Evolutionary conservation across 306 rosid species (phyloP).

Genomic region (Herpetospermum pedunculosum): DNA sequence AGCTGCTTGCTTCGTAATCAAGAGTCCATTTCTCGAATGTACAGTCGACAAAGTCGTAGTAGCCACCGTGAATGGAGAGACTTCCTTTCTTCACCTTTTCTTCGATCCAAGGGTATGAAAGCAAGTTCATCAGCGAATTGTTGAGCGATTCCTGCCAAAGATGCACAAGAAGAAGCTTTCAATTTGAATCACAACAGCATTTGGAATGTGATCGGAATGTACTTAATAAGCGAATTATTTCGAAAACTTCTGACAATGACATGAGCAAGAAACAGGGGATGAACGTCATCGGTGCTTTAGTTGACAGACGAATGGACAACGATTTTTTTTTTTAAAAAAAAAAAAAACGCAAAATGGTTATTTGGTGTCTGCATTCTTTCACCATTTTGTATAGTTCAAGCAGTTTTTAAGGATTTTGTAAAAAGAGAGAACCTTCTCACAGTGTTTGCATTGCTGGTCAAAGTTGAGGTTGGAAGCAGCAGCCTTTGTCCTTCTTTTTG

Average conservation of each 20-base stretch:
- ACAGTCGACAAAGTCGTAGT: conserved; percentile 79
- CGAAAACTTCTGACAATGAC: neutral
- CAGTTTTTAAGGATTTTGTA: neutral
- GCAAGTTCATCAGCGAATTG: conserved; percentile 61
- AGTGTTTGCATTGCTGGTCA: conserved; percentile 76
- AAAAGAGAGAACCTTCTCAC: conserved; percentile 62
- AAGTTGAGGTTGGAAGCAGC: conserved; percentile 59
- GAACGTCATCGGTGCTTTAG: neutral
- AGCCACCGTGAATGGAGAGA: conserved; percentile 75
- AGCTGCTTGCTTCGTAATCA: conserved; percentile 47
- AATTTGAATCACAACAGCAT: neutral
- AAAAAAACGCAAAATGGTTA: neutral
- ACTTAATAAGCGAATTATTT: neutral
- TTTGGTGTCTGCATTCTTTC: neutral
- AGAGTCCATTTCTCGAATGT: conserved; percentile 97
- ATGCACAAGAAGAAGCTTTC: neutral
- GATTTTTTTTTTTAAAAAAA: too few relatives aligned
- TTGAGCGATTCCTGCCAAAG: conserved; percentile 66
- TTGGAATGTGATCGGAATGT: neutral
- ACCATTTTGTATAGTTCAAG: neutral
- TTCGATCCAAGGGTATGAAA: conserved; percentile 91
- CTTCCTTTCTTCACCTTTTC: conserved; percentile 59
- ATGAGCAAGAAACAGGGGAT: neutral
- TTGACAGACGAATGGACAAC: neutral
- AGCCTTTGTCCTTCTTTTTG: conserved; percentile 51